These are phyloP conservation scores for Verticillium klebahnii DNA, from an alignment of 2,329 filamentous ascomycete genomes.

Conservation along the genomic window DNA sequence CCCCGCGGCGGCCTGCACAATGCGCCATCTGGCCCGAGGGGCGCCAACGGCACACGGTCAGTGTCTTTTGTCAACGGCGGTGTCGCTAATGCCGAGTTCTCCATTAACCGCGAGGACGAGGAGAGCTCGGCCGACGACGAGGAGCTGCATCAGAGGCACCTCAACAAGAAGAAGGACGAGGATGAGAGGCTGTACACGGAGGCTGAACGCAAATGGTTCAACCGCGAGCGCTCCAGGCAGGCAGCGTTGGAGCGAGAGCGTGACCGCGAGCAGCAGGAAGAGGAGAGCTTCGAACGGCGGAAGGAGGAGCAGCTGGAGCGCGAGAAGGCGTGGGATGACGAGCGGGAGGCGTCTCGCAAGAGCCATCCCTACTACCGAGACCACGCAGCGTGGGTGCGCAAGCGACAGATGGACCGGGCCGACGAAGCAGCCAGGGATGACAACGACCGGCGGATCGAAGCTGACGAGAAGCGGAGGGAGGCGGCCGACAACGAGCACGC, in stretches of 20 bases:
- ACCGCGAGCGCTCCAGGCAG: slow-evolving; percentile 77
- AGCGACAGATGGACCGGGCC: slow-evolving; percentile 67
- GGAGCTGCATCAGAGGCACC: slow-evolving; percentile 71
- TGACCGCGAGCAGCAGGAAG: slow-evolving; percentile 73
- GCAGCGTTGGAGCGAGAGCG: slow-evolving; percentile 83
- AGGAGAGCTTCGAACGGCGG: slow-evolving; percentile 58
- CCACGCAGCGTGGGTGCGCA: slow-evolving; percentile 77
- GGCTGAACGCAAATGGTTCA: slow-evolving; percentile 85
- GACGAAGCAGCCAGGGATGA: slow-evolving; percentile 76
- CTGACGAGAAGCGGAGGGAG: slow-evolving; percentile 66
- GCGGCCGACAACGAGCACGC: slow-evolving; percentile 72
- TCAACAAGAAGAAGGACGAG: slow-evolving; percentile 68
- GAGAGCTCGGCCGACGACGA: slow-evolving; percentile 84
- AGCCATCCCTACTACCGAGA: slow-evolving; percentile 82
- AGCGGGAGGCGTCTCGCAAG: slow-evolving; percentile 70
- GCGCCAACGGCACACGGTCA: slow-evolving; percentile 59
- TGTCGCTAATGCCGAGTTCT: slow-evolving; percentile 53
- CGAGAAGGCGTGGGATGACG: slow-evolving; percentile 79
- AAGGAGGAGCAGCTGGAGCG: slow-evolving; percentile 64
- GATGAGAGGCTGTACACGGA: slow-evolving; percentile 78
- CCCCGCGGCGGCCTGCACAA: slow-evolving; percentile 63
- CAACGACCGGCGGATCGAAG: slow-evolving; percentile 74
- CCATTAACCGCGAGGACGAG: slow-evolving; percentile 69
- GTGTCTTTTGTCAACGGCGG: slow-evolving; percentile 80
- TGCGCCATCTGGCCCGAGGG: slow-evolving; percentile 63